phyloP scores from a whole-genome alignment of 768 basidiomycete genomes.

The Podaxis sp. region DNA sequence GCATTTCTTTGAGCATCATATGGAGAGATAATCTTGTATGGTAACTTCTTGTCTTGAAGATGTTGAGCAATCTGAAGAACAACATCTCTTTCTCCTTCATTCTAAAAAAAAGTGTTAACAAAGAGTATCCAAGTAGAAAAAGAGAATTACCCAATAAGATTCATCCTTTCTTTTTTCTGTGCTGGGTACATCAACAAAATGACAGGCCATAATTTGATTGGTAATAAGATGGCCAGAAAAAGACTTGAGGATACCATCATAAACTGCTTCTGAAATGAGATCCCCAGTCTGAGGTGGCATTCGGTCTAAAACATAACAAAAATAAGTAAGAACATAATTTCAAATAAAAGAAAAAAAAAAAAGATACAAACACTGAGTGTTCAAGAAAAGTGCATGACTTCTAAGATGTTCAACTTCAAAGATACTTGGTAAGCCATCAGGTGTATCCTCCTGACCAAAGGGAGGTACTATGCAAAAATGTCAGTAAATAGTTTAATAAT shows the following conservation, averaged over 20 bases:
- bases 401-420: constrained; percentile 71
- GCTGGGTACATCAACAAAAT: constrained; percentile 55
- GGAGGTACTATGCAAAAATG: constrained; percentile 58
- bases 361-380: constrained; percentile 64
- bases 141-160: constrained; percentile 31
- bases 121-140: constrained; percentile 1
- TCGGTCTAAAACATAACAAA: constrained; percentile 47
- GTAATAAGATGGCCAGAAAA: constrained; percentile 43
- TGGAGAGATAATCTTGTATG: constrained; percentile 71
- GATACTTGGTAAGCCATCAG: constrained; percentile 61
- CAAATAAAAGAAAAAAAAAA: constrained; percentile 2
- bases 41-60: constrained; percentile 44
- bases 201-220: constrained; percentile 43
- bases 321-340: constrained; percentile 12
- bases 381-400: constrained; percentile 46
- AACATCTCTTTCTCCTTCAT: constrained; percentile 49
- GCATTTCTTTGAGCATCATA: constrained; percentile 68
- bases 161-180: constrained; percentile 27
- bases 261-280: constrained; percentile 67
- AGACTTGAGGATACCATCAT: constrained; percentile 58
- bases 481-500: constrained; percentile 13
- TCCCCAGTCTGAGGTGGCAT: constrained; percentile 80
- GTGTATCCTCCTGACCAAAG: constrained; percentile 60
- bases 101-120: constrained; percentile 36
- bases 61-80: constrained; percentile 53